Conservation (phyloP, 2,329 filamentous ascomycete species). For the Xylariaceae sp. region DNA sequence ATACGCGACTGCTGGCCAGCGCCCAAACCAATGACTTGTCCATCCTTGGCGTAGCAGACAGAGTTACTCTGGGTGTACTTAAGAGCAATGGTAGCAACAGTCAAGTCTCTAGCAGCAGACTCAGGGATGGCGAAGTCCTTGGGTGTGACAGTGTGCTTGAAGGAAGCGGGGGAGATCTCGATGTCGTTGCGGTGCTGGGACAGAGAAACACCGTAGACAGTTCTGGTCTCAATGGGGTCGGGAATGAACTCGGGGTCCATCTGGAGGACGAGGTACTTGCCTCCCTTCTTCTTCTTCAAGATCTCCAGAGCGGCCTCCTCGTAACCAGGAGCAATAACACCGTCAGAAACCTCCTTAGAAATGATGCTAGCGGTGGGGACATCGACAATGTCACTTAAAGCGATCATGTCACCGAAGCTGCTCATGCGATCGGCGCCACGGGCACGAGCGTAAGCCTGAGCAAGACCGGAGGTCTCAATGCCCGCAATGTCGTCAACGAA, state of each 20-base stretch:
- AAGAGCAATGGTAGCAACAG: constrained; percentile 90
- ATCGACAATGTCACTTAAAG: constrained; percentile 85
- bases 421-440: constrained; percentile 97
- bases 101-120: constrained; percentile 79
- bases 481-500: constrained; percentile 95
- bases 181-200: constrained; percentile 91
- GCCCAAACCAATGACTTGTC: constrained; percentile 88
- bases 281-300: constrained; percentile 95
- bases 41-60: constrained; percentile 92
- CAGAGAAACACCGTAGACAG: constrained; percentile 83
- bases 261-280: constrained; percentile 91
- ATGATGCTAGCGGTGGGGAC: constrained; percentile 95
- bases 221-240: constrained; percentile 73
- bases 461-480: constrained; percentile 77
- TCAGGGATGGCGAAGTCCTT: constrained; percentile 76
- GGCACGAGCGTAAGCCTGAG: constrained; percentile 92
- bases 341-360: constrained; percentile 94
- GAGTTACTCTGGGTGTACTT: constrained; percentile 99
- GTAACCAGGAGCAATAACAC: constrained; percentile 88
- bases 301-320: constrained; percentile 81
- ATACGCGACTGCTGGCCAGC: constrained; percentile 97
- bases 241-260: constrained; percentile 87
- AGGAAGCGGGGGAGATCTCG: constrained; percentile 77
- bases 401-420: constrained; percentile 95
- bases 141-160: constrained; percentile 78